A percentile compares a stretch with the other conserved stretches of the same genome.
phyloP scores from a whole-genome alignment of 192 early-diverging fungal species.

The Backusella circina region DNA sequence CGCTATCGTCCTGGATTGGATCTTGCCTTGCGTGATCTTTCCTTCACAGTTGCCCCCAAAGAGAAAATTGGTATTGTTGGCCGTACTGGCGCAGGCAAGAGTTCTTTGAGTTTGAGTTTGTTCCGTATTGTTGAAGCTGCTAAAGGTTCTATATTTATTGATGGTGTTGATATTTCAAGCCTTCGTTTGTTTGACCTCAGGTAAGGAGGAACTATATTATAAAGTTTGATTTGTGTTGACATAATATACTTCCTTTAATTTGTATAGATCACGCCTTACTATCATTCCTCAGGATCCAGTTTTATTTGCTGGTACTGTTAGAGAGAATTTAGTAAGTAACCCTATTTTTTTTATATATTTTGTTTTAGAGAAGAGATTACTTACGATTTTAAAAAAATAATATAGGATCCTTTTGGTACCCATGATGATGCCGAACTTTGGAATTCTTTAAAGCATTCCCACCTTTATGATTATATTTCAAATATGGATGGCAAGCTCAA shows the following conservation, averaged over 20 bases:
- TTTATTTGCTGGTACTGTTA: conserved; percentile 61
- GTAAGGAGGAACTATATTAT: neutral
- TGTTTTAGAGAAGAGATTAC: neutral
- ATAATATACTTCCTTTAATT: neutral
- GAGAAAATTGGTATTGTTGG: conserved; percentile 66
- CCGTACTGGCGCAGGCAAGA: conserved; percentile 72
- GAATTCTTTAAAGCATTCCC: conserved; percentile 62
- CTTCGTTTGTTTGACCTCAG: conserved; percentile 49
- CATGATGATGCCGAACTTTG: conserved; percentile 61
- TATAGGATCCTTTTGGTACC: conserved; percentile 45
- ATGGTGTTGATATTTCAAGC: conserved; percentile 59
- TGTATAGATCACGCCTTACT: conserved; percentile 50
- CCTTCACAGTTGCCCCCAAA: conserved; percentile 38
- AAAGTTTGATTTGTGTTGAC: too few species aligned
- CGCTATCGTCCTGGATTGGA: conserved; percentile 82
- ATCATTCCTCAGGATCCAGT: conserved; percentile 83
- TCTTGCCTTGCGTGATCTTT: conserved; percentile 65
- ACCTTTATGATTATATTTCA: conserved; percentile 63
- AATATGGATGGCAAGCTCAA: conserved; percentile 66
- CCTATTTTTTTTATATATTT: neutral
- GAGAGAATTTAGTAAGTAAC: conserved; percentile 38
- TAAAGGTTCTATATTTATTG: conserved; percentile 53
- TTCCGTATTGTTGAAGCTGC: conserved; percentile 69
- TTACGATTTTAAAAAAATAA: neutral
- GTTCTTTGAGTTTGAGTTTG: conserved; percentile 54